Base-by-base conservation (phyloP, 1,139 yeast species). In the Protomyces lactucae-debilis region DNA sequence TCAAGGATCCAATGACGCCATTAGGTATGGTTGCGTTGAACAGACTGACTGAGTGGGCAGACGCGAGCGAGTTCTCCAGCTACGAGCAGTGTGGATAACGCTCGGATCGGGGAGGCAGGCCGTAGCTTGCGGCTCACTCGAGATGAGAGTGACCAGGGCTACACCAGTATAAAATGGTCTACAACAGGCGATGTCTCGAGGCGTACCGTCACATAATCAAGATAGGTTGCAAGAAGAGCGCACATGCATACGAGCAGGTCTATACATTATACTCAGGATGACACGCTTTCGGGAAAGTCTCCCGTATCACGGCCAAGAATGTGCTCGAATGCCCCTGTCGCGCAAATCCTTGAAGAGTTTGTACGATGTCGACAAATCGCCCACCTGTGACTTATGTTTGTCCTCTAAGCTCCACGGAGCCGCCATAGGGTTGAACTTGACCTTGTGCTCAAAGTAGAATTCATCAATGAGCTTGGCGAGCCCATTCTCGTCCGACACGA, bases 401-500 rank as follows among this genome's bases (percentile, higher is more conserved):
- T 18, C 25, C 9, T 43, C 48, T 23, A 43, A 23, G 14, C 48
- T 21, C 48, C 48, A 43, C 5, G 48, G 48, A 10, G 25, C 21
- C 21, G 48, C 21, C 48, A 43, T 43, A 12, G 48, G 48, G 2
- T n/a, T 16, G 48, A 43, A 43, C 48, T 43, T 43, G 48, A 43
- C 48, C 23, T 43, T n/a, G 18, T 59, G 63, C 45, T 59, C 63
- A 59, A 59, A 59, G 57, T 52, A 52, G 32, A 59, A 51, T 18
- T 59, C 63, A 16, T 59, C 63, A 3, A 59, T 48, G n/a, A 59
- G 63, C 16, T 36, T 51, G 45, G 43, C 35, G 14, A 39, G 39
- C 2, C 57, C 63, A 21, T 52, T 39, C 45, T 46, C 35, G 46
- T 52, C 56, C 14, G 56, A 18, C 36, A 59, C 21, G 16, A 59